These are phyloP conservation scores for Pythium aquatile DNA, from an alignment of 352 stramenopile genomes.

Conservation along the genomic window DNA sequence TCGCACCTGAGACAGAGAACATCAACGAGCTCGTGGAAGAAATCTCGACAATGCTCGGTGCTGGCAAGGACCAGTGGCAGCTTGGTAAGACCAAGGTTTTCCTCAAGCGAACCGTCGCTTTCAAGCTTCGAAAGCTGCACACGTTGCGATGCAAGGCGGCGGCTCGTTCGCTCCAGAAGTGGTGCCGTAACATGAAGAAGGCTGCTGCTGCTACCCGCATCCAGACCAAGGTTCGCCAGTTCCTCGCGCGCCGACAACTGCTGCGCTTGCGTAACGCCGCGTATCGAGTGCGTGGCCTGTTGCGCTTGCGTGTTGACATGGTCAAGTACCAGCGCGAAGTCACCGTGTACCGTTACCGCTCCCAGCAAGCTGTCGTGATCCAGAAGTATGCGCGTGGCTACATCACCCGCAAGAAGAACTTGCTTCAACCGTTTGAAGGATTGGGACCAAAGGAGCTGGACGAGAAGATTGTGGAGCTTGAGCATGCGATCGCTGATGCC, in stretches of 20 bases:
- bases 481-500: slow-evolving; percentile 75
- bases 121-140: slow-evolving; percentile 84
- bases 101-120: slow-evolving; percentile 70
- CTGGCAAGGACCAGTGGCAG: slow-evolving; percentile 88
- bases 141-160: slow-evolving; percentile 81
- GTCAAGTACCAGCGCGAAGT: slow-evolving; percentile 54
- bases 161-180: slow-evolving; percentile 78
- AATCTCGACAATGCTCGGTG: slow-evolving; percentile 83
- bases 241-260: slow-evolving; percentile 57
- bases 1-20: slow-evolving; percentile 80
- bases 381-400: slow-evolving; percentile 75
- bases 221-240: slow-evolving; percentile 72
- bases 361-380: slow-evolving; percentile 55
- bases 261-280: slow-evolving; percentile 51
- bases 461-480: slow-evolving; percentile 67
- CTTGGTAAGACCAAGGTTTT: slow-evolving; percentile 89
- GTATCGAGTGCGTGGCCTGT: slow-evolving; percentile 56
- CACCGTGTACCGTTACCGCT: slow-evolving; percentile 51
- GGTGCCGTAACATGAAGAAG: slow-evolving; percentile 71
- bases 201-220: slow-evolving; percentile 58
- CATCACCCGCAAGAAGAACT: slow-evolving; percentile 67
- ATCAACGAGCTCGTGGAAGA: slow-evolving; percentile 81
- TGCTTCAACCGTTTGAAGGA: slow-evolving; percentile 76
- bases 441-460: slow-evolving; percentile 81
- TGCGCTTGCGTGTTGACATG: slow-evolving; percentile 65